Base-by-base conservation (phyloP, 208 protist genomes). In the Acanthamoeba triangularis region DNA sequence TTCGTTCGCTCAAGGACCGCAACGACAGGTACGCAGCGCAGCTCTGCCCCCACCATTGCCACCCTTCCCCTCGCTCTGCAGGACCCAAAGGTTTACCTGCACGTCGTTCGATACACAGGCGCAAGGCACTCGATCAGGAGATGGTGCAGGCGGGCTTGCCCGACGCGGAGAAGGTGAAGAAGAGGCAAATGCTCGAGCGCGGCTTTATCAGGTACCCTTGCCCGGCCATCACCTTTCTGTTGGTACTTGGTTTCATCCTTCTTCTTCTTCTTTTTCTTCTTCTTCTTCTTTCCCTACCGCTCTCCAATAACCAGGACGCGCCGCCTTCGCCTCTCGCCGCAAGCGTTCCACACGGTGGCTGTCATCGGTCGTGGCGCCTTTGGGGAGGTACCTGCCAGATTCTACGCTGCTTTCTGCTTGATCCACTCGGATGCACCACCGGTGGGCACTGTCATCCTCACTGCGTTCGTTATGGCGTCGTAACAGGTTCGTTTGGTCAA, bases 351-450 rank as follows among this genome's bases (percentile, higher is more conserved):
- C 41, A 84, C 97, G 7, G 72, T 99, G 28, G 98, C 98, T 59
- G 85, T 99, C 20, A 99, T 99, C 96, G 99, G 99, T 11, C 82
- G 97, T n/a, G 99, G 99, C 49, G 98, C 98, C 28, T 99, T 99
- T 97, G 99, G 98, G 23, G 98, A 99, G 91, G 99, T 99, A 47
- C 90, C 78, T 59, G 35, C 95, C 2, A 37, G n/a, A n/a, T 82
- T 20, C 37, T 69, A 28, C 41, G 63, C 87, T n/a, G n/a, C n/a
- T n/a, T 59, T 16, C 14, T 49, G 35, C 84, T 94, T 28, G 28
- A 80, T 13, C 14, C 13, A 95, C 0, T 59, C 28, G n/a, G 28
- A 16, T 28, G 23, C 52, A 18, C 10, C 16, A n/a, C n/a, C n/a
- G n/a, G n/a, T n/a, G n/a, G 88, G n/a, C n/a, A n/a, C n/a, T n/a